Evolutionary conservation across 2,329 filamentous ascomycete species (phyloP).

Genomic region (Penicillium brevicompactum): DNA sequence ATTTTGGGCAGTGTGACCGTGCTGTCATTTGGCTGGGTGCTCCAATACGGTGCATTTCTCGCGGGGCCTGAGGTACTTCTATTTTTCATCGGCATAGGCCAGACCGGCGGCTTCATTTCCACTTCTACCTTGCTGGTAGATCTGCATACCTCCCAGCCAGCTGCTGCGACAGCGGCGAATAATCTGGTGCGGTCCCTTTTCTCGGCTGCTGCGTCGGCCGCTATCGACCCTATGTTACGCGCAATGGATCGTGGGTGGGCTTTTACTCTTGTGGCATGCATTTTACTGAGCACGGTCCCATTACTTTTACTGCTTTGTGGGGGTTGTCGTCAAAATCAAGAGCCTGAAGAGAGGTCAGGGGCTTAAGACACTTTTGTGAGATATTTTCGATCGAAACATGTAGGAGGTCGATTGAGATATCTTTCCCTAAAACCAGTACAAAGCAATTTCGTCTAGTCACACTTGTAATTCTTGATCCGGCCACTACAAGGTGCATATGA

Average conservation of each 20-base stretch:
- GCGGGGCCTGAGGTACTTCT: slow-evolving; percentile 37
- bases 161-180: slow-evolving; percentile 25
- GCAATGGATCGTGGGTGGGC: slow-evolving; percentile 31
- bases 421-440: too few relatives aligned
- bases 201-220: slow-evolving; percentile 26
- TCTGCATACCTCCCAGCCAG: slow-evolving; percentile 27
- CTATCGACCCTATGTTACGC: slow-evolving; percentile 23
- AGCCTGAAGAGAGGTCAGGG: too few relatives aligned
- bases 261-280: too few relatives aligned
- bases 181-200: slow-evolving; percentile 27
- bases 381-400: too few relatives aligned
- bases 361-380: too few relatives aligned
- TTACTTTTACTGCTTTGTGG: too few relatives aligned
- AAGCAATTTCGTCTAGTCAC: too few relatives aligned
- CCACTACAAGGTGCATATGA: too few relatives aligned
- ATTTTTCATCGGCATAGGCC: slow-evolving; percentile 36
- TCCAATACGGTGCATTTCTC: slow-evolving; percentile 35
- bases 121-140: slow-evolving; percentile 50
- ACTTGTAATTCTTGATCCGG: too few relatives aligned
- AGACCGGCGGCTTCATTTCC: slow-evolving; percentile 40
- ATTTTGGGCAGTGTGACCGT: slow-evolving; percentile 28
- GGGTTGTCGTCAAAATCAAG: too few relatives aligned
- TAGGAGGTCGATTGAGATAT: too few relatives aligned
- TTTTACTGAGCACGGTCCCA: too few relatives aligned
- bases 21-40: slow-evolving; percentile 43